These are phyloP conservation scores for Gossypium arboreum DNA, from an alignment of 345 rosid genomes.

Conservation along the genomic window DNA sequence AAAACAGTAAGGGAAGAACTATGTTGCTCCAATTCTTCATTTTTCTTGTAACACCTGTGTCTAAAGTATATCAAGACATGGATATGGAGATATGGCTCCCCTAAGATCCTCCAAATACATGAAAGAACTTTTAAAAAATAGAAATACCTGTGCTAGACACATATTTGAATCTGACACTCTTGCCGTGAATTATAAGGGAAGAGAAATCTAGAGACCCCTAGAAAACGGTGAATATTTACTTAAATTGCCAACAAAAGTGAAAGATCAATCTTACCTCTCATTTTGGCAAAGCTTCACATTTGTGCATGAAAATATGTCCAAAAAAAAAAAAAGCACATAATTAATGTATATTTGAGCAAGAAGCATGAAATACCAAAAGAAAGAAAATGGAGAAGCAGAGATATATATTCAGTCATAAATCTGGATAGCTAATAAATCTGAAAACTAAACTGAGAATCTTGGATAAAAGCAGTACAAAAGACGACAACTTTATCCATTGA, in stretches of 20 bases:
- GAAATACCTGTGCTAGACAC: not conserved
- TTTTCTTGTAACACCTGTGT: not conserved
- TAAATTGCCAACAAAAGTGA: not conserved
- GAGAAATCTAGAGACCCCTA: not conserved
- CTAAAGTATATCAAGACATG: not conserved
- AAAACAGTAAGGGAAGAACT: not conserved
- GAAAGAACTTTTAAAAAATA: not conserved
- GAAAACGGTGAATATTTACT: not conserved
- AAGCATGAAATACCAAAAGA: not conserved
- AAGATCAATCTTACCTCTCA: conserved; percentile 60
- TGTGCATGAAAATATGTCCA: conserved; percentile 21
- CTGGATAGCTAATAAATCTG: not conserved
- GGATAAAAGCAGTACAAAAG: not conserved
- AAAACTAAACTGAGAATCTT: not conserved
- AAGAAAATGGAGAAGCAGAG: not conserved
- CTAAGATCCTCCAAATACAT: not conserved
- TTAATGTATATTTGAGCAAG: conserved; percentile 30
- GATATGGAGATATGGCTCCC: not conserved
- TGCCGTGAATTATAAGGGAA: not conserved
- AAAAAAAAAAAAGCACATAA: conserved; percentile 17
- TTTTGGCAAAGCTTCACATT: conserved; percentile 76
- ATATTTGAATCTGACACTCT: not conserved
- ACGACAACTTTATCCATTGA: not conserved
- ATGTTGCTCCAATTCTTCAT: not conserved
- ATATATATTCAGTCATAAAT: not conserved